Evolutionary conservation across 1,284 basidiomycete genomes (phyloP), one percentile per base, ranked within the genome.

Genomic region (Ustilago trichophora): DNA sequence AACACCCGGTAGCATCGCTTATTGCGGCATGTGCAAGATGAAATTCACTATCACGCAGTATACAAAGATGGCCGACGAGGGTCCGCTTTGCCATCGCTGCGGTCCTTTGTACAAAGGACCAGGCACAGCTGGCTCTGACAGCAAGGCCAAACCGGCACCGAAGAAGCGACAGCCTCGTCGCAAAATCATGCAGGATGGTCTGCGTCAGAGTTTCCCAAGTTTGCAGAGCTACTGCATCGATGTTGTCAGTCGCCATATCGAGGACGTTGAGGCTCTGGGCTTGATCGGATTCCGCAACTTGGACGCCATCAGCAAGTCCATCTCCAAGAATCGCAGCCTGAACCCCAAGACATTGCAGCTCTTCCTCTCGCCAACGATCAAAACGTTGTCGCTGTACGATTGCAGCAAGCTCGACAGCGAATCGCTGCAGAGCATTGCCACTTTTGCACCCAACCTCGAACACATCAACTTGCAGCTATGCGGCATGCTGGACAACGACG

Each of bases 201-300:
- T 53, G 34, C 55, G 56, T 11, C 45, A 53, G 34, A 81, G 82
- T 3, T 86, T 91, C 26, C 88, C 88, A 0, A 86, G 86, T 6
- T 84, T 95, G 16, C 89, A 89, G 11, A 86, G 88, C 4, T 73
- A 92, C 16, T 95, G 92, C 75, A 91, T 95, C 40, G 84, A 94
- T 90, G 83, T 97, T 25, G 88, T 98, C 56, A 90, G 90, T 24
- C 86, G 87, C 42, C 87, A 92, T 77, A 96, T 98, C 53, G 87
- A 94, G 58, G 89, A 94, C 64, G 89, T 97, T 13, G 93, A 97
- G 64, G 89, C 90, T 0, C 84, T 98, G 6, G 93, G 93, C 0
- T 89, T 93, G 73, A 90, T 97, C 50, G 91, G 92, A 1, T 76
- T 85, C 1, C 47, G 57, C 37, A 79, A 76, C 56, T 49, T 70